phyloP scores from a whole-genome alignment of 306 rosid species.

The Gleditsia sinensis region DNA sequence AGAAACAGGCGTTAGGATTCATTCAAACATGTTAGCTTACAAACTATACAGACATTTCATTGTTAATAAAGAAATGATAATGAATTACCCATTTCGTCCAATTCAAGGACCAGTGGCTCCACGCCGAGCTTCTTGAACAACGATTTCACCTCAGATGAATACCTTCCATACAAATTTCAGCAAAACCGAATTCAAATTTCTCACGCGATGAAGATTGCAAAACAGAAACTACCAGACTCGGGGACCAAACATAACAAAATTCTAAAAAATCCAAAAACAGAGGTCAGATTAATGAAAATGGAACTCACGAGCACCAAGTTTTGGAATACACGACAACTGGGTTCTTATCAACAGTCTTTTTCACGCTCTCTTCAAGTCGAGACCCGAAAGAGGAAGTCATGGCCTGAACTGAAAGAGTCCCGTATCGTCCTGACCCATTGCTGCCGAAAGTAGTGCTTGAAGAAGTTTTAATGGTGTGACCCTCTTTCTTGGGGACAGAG shows the following conservation, averaged over 20 bases:
- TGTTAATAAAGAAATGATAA: background rate
- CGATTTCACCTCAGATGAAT: constrained; percentile 85
- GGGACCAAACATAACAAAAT: background rate
- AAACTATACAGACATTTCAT: background rate
- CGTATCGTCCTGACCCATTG: constrained; percentile 40
- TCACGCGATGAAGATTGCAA: constrained; percentile 11
- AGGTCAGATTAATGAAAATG: background rate
- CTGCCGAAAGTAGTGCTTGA: constrained; percentile 11
- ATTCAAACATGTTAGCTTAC: background rate
- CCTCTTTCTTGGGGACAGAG: constrained; percentile 35
- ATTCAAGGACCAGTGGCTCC: constrained; percentile 75
- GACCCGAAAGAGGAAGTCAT: constrained; percentile 84
- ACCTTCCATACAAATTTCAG: constrained; percentile 42
- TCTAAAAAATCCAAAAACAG: background rate
- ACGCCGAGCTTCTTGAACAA: constrained; percentile 75
- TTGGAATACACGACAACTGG: constrained; percentile 92
- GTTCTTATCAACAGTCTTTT: constrained; percentile 67
- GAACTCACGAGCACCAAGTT: constrained; percentile 91
- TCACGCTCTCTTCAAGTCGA: constrained; percentile 86
- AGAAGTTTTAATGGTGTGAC: constrained; percentile 25
- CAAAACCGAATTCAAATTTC: constrained; percentile 9
- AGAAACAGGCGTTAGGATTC: constrained; percentile 11
- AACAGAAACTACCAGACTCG: background rate
- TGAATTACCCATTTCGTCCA: constrained; percentile 84
- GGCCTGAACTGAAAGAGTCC: constrained; percentile 52